These are phyloP conservation scores for Nitzschia inconspicua DNA, from an alignment of 108 stramenopile species.

Conservation along the genomic window DNA sequence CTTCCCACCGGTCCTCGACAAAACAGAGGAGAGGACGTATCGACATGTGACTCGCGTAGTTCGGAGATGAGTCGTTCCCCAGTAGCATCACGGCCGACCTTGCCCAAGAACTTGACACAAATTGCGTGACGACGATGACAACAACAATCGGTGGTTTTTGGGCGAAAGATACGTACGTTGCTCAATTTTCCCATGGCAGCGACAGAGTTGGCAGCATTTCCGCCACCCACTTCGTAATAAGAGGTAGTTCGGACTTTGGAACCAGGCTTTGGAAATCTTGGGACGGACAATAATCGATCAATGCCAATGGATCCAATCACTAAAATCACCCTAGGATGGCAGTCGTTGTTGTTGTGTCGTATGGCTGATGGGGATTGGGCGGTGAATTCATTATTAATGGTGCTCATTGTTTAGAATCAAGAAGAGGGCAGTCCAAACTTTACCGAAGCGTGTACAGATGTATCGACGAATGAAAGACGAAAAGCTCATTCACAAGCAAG, in stretches of 20 bases:
- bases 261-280: constrained; percentile 38
- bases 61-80: constrained; percentile 22
- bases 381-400: neutral
- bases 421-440: too few species aligned
- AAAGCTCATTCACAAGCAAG: too few species aligned
- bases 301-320: constrained; percentile 41
- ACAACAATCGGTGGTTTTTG: neutral
- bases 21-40: constrained; percentile 36
- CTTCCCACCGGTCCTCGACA: constrained; percentile 10
- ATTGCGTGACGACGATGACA: constrained; percentile 4
- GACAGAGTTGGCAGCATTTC: constrained; percentile 52
- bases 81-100: constrained; percentile 40
- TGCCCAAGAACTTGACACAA: constrained; percentile 30
- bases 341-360: neutral
- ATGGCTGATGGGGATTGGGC: neutral
- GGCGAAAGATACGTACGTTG: neutral
- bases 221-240: constrained; percentile 52
- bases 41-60: constrained; percentile 28
- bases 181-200: constrained; percentile 31
- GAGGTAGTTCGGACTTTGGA: constrained; percentile 40
- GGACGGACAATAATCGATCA: constrained; percentile 43
- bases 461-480: too few species aligned
- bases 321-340: constrained; percentile 16
- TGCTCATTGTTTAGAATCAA: too few species aligned
- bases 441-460: too few species aligned